Evolutionary conservation across 2,329 filamentous ascomycete species (phyloP), one percentile per base, ranked within the genome.

Genomic region (Aspergillus latus): DNA sequence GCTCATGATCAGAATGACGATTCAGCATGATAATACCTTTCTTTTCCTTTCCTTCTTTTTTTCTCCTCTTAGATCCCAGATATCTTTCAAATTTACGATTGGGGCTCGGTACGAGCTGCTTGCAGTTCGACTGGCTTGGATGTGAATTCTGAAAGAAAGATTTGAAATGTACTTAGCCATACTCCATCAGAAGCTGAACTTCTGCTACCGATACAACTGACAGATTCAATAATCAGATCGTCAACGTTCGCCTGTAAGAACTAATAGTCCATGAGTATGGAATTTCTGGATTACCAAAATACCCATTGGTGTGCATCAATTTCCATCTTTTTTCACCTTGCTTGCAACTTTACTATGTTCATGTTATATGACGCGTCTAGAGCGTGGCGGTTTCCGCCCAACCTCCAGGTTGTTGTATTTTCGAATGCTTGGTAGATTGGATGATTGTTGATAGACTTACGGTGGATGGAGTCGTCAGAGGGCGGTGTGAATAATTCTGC

Each of bases 401-500:
- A 21, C 21, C 21, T 3, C 21, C 21, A 21, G 21, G 21, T 3
- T 21, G 21, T 21, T 21, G 21, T 3, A 21, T 21, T 21, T 21
- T 21, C 21, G 21, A 21, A 2, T 21, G 21, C 21, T 11, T 37
- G 34, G 34, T 37, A 13, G 11, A 37, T 9, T 37, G 9, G 34
- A 21, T 5, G 34, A 34, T 34, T 9, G 34, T 13, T 4, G 10
- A 11, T 9, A 37, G 34, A 37, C 9, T 16, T 10, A 15, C 13
- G 36, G 13, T 6, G 15, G 44, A 28, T 21, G 36, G 28, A n/a
- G 15, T 2, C 13, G 6, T n/a, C 26, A 8, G 13, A 54, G 50
- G 56, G 62, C 62, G 61, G 62, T 64, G 42, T 39, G 16, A 8
- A 36, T 5, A 8, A 55, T 64, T 64, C 52, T 64, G 62, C 62